phyloP scores from a whole-genome alignment of 73 alveolate species.

The Halteria grandinella region DNA sequence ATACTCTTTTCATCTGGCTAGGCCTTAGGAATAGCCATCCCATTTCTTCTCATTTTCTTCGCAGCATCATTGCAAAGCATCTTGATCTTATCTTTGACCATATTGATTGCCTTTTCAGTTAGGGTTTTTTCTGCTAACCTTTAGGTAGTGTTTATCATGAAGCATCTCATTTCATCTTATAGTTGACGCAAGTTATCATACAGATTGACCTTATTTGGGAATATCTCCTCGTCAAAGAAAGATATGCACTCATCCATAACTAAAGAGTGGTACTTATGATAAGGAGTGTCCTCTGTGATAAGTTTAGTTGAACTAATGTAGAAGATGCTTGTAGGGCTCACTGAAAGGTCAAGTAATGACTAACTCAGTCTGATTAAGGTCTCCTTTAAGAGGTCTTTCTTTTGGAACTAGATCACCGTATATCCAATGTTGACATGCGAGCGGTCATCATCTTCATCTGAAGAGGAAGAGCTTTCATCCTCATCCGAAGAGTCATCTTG shows the following conservation, averaged over 20 bases:
- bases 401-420: not conserved
- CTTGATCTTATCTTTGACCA: constrained; percentile 13
- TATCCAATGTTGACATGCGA: not conserved
- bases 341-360: constrained; percentile 15
- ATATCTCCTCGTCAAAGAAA: constrained; percentile 6
- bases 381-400: not conserved
- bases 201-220: constrained; percentile 28
- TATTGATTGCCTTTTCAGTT: not conserved
- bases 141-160: constrained; percentile 7
- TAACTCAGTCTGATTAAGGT: not conserved
- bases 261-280: not conserved
- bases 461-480: not conserved
- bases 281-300: constrained; percentile 30
- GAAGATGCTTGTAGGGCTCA: constrained; percentile 39
- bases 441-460: constrained; percentile 2
- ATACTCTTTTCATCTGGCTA: not conserved
- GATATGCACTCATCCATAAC: constrained; percentile 9
- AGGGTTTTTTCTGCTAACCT: not conserved
- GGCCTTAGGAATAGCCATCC: not conserved
- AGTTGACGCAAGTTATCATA: constrained; percentile 32
- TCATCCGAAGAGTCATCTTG: not conserved
- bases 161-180: not conserved
- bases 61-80: not conserved
- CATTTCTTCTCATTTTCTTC: not conserved
- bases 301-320: constrained; percentile 21